Conservation (phyloP, 257 asterid genomes). For the Dorcoceras hygrometricum region DNA sequence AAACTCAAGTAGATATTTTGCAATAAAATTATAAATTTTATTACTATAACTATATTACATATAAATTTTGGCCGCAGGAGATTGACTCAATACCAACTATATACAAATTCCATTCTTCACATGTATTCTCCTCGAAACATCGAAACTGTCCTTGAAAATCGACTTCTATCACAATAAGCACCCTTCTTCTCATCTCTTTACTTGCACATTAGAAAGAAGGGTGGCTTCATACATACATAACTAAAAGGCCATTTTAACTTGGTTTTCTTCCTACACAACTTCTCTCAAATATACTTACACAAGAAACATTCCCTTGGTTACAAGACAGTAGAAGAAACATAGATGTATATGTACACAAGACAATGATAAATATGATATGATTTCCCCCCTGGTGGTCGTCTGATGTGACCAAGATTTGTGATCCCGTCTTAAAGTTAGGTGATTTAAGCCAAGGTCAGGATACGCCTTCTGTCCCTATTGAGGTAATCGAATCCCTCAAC, state of each 20-base stretch:
- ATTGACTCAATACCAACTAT: neutral
- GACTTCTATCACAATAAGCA: conserved; percentile 11
- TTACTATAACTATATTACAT: no score
- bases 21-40: no score
- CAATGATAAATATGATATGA: conserved; percentile 37
- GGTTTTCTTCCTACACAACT: neutral
- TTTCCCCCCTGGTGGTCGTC: conserved; percentile 25
- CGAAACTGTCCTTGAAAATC: neutral
- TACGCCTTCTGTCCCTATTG: conserved; percentile 82
- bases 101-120: neutral
- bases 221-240: conserved; percentile 24
- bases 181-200: conserved; percentile 32
- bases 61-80: neutral
- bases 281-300: conserved; percentile 9
- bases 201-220: conserved; percentile 45
- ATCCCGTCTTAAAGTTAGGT: no score
- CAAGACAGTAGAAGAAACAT: neutral
- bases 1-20: no score
- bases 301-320: neutral
- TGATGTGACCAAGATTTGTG: neutral
- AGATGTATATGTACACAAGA: conserved; percentile 26
- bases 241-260: neutral
- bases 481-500: conserved; percentile 96
- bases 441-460: conserved; percentile 79
- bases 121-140: neutral